Evolutionary conservation across 441 rosid genomes (phyloP).

Genomic region (Francoa sonchifolia): DNA sequence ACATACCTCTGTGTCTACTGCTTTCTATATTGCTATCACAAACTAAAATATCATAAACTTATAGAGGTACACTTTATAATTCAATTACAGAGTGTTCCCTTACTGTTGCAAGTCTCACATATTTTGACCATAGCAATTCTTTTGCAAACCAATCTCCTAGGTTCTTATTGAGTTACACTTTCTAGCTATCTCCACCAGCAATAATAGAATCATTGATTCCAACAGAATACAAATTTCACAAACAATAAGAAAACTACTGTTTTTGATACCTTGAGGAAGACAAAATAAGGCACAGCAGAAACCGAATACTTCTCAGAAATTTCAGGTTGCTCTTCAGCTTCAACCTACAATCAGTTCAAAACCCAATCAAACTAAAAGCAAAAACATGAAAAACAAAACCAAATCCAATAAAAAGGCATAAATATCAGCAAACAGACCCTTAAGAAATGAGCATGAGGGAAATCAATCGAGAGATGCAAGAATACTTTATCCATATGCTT

Average conservation of each 20-base stretch:
- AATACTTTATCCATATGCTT: slow-evolving; percentile 98
- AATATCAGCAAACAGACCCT: slow-evolving; percentile 31
- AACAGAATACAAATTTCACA: neutral
- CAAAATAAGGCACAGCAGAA: slow-evolving; percentile 77
- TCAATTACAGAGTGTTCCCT: too few relatives aligned
- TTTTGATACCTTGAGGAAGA: slow-evolving; percentile 85
- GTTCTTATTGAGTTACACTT: too few relatives aligned
- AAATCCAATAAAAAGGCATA: neutral
- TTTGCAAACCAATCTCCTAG: too few relatives aligned
- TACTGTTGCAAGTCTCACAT: too few relatives aligned
- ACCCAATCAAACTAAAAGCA: slow-evolving; percentile 1
- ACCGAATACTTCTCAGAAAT: slow-evolving; percentile 72
- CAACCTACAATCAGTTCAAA: slow-evolving; percentile 45
- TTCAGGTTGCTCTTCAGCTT: slow-evolving; percentile 93
- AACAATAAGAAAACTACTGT: too few relatives aligned
- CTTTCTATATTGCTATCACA: too few relatives aligned
- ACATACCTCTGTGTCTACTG: too few relatives aligned
- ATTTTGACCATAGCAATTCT: too few relatives aligned
- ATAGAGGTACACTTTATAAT: too few relatives aligned
- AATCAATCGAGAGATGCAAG: slow-evolving; percentile 77
- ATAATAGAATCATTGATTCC: neutral
- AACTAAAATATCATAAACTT: too few relatives aligned
- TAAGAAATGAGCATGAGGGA: slow-evolving; percentile 67
- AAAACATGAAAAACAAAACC: neutral
- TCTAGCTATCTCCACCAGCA: neutral